Evolutionary conservation across 1,284 basidiomycete species (phyloP).

Genomic region (Rhodotorula sp.): DNA sequence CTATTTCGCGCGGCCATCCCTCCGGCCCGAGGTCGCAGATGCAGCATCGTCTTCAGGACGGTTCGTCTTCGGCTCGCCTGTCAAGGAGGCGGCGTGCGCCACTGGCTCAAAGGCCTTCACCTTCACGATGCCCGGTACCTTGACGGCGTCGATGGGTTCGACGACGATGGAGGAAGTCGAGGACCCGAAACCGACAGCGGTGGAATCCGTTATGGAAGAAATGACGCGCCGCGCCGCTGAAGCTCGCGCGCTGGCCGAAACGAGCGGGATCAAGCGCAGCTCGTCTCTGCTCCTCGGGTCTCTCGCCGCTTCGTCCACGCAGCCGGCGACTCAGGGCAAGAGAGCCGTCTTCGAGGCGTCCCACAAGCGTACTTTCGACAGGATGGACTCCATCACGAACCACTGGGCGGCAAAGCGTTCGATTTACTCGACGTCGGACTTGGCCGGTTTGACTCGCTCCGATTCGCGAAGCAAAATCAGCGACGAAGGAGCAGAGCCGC

Average conservation of each 20-base stretch:
- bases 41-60: too few species aligned
- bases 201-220: constrained; percentile 25
- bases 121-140: constrained; percentile 21
- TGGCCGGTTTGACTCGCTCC: constrained; percentile 5
- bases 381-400: constrained; percentile 30
- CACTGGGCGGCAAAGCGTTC: constrained; percentile 30
- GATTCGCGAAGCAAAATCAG: constrained; percentile 2
- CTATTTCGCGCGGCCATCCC: too few species aligned
- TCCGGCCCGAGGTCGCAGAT: too few species aligned
- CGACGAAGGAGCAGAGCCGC: neutral
- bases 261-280: neutral
- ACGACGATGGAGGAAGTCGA: neutral
- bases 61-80: constrained; percentile 31
- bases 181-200: neutral
- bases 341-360: constrained; percentile 13
- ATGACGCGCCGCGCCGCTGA: constrained; percentile 24
- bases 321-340: neutral
- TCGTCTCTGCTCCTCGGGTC: neutral
- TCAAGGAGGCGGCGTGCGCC: neutral
- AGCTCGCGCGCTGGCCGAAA: neutral
- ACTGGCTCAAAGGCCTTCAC: constrained; percentile 2
- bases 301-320: too few species aligned
- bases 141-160: constrained; percentile 2
- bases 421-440: neutral
- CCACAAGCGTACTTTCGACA: constrained; percentile 27